Evolutionary conservation across 306 rosid species (phyloP).

Genomic region (Dryas alaskensis): DNA sequence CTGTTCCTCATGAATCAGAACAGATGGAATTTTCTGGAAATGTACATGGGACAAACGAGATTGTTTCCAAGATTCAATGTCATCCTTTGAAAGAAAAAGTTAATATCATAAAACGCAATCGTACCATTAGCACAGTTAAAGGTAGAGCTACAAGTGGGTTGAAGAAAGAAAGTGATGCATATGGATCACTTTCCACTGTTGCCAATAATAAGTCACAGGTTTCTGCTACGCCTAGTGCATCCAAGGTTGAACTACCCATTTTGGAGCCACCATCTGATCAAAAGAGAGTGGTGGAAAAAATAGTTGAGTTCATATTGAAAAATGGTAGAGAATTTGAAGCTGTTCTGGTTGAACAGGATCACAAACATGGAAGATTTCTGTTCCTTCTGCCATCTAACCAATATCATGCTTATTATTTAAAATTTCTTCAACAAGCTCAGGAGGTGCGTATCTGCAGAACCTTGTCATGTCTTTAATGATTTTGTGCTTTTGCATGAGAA

Average conservation of each 20-base stretch:
- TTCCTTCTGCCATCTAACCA: slow-evolving; percentile 73
- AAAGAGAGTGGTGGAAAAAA: slow-evolving; percentile 71
- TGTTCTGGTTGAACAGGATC: slow-evolving; percentile 74
- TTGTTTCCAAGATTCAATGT: slow-evolving; percentile 33
- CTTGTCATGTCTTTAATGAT: not conserved
- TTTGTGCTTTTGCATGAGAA: slow-evolving; percentile 10
- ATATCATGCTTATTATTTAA: slow-evolving; percentile 68
- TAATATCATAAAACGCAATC: slow-evolving; percentile 58
- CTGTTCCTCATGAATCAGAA: slow-evolving; percentile 37
- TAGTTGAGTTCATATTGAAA: slow-evolving; percentile 69
- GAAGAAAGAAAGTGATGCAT: slow-evolving; percentile 38
- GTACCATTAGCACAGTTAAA: slow-evolving; percentile 43
- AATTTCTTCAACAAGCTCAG: slow-evolving; percentile 53
- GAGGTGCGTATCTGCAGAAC: slow-evolving; percentile 49
- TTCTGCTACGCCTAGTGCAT: slow-evolving; percentile 32
- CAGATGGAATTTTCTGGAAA: slow-evolving; percentile 37
- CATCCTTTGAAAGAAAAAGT: slow-evolving; percentile 54
- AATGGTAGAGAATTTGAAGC: slow-evolving; percentile 78
- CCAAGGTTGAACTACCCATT: slow-evolving; percentile 57
- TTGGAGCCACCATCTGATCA: slow-evolving; percentile 74
- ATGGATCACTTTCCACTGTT: slow-evolving; percentile 27
- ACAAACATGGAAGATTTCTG: slow-evolving; percentile 72
- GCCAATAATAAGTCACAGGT: slow-evolving; percentile 35
- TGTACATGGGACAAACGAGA: slow-evolving; percentile 41
- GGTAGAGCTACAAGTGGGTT: slow-evolving; percentile 34